Evolutionary conservation across 257 asterid species (phyloP).

Genomic region (Salvia splendens): DNA sequence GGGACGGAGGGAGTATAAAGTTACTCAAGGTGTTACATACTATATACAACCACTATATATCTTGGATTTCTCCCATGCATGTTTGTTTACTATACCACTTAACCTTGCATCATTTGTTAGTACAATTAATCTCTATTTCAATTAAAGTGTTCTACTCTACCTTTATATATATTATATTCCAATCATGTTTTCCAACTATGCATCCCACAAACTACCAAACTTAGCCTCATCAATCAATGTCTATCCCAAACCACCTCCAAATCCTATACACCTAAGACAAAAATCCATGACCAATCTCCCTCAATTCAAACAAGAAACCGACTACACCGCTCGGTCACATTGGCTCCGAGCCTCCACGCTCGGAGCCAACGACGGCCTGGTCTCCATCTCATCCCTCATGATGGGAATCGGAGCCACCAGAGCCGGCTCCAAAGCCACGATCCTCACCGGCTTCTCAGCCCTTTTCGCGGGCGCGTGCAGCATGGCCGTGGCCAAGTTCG

Average conservation of each 20-base stretch:
- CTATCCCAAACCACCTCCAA: constrained; percentile 43
- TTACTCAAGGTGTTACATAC: no score
- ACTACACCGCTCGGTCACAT: constrained; percentile 63
- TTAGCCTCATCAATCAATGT: constrained; percentile 35
- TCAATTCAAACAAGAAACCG: constrained; percentile 37
- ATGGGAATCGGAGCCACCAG: constrained; percentile 73
- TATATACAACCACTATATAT: no score
- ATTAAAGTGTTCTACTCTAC: neutral
- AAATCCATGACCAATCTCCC: neutral
- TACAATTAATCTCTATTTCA: no score
- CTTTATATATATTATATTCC: constrained; percentile 40
- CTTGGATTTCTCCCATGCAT: no score
- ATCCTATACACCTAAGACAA: constrained; percentile 33
- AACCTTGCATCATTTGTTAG: no score
- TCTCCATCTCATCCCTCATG: constrained; percentile 63
- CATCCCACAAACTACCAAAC: neutral
- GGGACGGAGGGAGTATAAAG: no score
- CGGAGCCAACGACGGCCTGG: constrained; percentile 79
- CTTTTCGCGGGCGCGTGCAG: constrained; percentile 70
- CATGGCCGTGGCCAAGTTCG: constrained; percentile 80
- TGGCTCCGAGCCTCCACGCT: constrained; percentile 75
- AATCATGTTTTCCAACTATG: constrained; percentile 2
- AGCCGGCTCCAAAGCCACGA: constrained; percentile 55
- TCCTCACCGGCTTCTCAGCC: constrained; percentile 65
- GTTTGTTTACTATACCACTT: no score